Evolutionary conservation across 2,329 filamentous ascomycete species (phyloP).

Genomic region (Cladobotryum mycophilum): DNA sequence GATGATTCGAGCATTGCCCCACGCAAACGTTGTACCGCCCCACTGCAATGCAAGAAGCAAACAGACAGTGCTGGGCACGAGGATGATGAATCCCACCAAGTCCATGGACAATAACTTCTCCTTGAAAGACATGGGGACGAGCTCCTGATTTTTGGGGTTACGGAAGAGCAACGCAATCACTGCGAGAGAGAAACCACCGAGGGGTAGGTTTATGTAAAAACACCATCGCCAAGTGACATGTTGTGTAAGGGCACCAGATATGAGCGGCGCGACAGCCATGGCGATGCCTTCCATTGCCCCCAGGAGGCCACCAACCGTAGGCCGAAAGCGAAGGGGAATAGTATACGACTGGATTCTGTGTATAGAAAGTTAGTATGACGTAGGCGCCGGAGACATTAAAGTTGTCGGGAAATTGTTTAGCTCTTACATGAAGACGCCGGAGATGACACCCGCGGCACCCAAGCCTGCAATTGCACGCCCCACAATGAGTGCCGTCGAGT

Average conservation of each 20-base stretch:
- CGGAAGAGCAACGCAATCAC: too few relatives aligned
- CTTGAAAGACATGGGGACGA: too few relatives aligned
- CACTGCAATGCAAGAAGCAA: constrained; percentile 42
- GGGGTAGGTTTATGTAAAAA: background rate
- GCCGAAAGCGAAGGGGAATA: too few relatives aligned
- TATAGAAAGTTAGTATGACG: too few relatives aligned
- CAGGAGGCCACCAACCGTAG: background rate
- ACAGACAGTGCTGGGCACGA: constrained; percentile 31
- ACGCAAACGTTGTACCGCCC: constrained; percentile 30
- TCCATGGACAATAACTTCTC: background rate
- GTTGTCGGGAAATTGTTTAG: background rate
- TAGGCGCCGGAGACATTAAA: too few relatives aligned
- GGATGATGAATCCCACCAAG: constrained; percentile 13
- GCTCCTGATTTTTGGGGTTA: too few relatives aligned
- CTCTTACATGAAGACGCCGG: constrained; percentile 33
- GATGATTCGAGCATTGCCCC: constrained; percentile 13
- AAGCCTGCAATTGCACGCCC: constrained; percentile 40
- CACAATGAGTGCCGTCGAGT: constrained; percentile 36
- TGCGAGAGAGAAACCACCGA: too few relatives aligned
- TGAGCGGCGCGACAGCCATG: constrained; percentile 1
- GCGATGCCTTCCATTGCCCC: background rate
- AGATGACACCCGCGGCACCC: constrained; percentile 39
- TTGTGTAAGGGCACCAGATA: background rate
- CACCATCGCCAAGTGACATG: background rate
- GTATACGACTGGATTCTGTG: too few relatives aligned